phyloP scores from a whole-genome alignment of 352 stramenopile species.

The Elongisporangium undulatum region DNA sequence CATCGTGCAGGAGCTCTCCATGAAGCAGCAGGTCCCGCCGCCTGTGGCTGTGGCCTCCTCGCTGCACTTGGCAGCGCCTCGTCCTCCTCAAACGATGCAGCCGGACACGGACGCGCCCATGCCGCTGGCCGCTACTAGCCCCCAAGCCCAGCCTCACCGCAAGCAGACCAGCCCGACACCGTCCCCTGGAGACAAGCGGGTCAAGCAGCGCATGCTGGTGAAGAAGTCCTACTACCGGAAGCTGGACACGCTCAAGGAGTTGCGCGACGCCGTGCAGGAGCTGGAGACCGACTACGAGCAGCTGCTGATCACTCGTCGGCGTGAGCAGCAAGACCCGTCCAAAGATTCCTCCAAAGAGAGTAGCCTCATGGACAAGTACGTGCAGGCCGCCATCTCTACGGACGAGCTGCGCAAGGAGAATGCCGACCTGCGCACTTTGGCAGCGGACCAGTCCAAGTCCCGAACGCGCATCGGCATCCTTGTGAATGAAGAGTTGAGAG shows the following conservation, averaged over 20 bases:
- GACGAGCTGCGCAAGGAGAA: conserved; percentile 55
- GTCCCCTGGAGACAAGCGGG: conserved; percentile 34
- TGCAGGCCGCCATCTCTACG: conserved; percentile 46
- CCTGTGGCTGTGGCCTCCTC: neutral
- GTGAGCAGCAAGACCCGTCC: conserved; percentile 7
- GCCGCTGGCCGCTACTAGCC: neutral
- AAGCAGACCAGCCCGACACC: neutral
- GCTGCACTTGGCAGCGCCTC: neutral
- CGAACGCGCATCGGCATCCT: conserved; percentile 51
- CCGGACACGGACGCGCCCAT: neutral
- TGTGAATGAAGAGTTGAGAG: conserved; percentile 45
- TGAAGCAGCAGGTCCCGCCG: conserved; percentile 4
- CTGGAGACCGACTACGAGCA: conserved; percentile 44
- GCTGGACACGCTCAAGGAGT: conserved; percentile 62
- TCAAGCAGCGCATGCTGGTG: conserved; percentile 65
- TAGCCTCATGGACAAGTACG: conserved; percentile 35
- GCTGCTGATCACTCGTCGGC: conserved; percentile 7
- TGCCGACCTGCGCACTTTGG: conserved; percentile 33
- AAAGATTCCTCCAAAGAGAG: conserved; percentile 22
- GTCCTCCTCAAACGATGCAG: neutral
- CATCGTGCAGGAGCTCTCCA: conserved; percentile 36
- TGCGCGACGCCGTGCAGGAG: conserved; percentile 39
- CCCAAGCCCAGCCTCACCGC: conserved; percentile 1
- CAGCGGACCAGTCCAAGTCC: conserved; percentile 58
- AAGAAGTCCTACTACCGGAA: conserved; percentile 75